Base-by-base conservation (phyloP, 441 rosid genomes). In the Croton laevigatus region DNA sequence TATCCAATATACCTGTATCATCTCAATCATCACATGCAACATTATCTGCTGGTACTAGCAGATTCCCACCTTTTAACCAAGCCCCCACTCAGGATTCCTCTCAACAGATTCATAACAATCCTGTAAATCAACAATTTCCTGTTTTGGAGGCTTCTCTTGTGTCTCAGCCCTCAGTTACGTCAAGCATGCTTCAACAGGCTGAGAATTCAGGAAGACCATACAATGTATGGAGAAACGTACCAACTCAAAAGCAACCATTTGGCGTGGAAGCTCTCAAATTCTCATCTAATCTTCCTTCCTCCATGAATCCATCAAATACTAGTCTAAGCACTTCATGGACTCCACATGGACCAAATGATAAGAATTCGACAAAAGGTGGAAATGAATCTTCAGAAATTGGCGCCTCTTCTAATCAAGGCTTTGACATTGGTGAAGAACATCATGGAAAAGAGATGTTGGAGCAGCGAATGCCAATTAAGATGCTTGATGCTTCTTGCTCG, bases 201-300 rank as follows among this genome's bases (percentile, higher is more conserved):
- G 81, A 76, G 40, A 66, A 69, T 71, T 82, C 79, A 16, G 79
- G 74, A 70, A 76, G 72, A 70, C 86, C 79, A 13, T 80, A 78
- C 34, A 82, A 82, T 73, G 80, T 81, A 49, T 84, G 88, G 89
- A 80, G 75, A 71, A 80, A 77, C 75, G 76, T 75, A 38, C 84
- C 86, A 22, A 66, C 76, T 74, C 85, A 73, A 73, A 75, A 67
- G 66, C 81, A 78, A 77, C 62, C 71, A 65, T 74, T 72, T 64
- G 74, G 66, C 55, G 63, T 68, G 27, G 83, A 80, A 55, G 60
- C 79, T 74, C 69, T 48, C 55, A 77, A 77, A 51, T 71, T 58
- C 40, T 54, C 44, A 5, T 40, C 74, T 54, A 73, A 32, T 71
- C 71, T 46, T 16, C 59, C 82, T 59, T 65, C 81, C 60, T 75